Evolutionary conservation across 2,329 filamentous ascomycete genomes (phyloP).

Genomic region (Madurella mycetomatis): DNA sequence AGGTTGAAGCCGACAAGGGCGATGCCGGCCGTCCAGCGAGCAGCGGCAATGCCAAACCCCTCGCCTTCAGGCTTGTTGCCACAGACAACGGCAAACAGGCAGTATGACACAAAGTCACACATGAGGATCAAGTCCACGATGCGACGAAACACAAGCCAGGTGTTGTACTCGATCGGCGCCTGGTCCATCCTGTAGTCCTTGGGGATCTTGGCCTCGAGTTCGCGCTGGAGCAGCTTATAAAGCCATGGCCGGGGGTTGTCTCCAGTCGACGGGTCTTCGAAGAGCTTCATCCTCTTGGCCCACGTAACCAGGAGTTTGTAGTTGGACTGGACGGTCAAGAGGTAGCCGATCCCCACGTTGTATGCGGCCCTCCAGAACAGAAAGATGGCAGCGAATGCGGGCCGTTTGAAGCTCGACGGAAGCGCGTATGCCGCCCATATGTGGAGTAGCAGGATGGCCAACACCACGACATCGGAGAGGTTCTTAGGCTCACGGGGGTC

Average conservation of each 20-base stretch:
- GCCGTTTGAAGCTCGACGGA: constrained; percentile 64
- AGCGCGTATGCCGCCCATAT: constrained; percentile 70
- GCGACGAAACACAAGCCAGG: constrained; percentile 93
- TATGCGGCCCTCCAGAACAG: constrained; percentile 90
- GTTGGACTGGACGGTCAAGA: constrained; percentile 85
- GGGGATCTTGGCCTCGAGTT: constrained; percentile 92
- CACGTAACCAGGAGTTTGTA: constrained; percentile 80
- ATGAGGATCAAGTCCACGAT: constrained; percentile 96
- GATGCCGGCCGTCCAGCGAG: constrained; percentile 76
- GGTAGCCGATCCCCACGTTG: constrained; percentile 88
- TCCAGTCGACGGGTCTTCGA: constrained; percentile 76
- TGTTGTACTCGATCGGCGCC: constrained; percentile 97
- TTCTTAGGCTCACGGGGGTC: constrained; percentile 96
- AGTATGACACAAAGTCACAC: constrained; percentile 98
- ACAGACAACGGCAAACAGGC: constrained; percentile 89
- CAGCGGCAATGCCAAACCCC: constrained; percentile 59
- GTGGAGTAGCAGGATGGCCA: constrained; percentile 71
- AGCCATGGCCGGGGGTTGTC: constrained; percentile 78
- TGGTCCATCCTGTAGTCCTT: constrained; percentile 90
- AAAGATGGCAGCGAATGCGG: constrained; percentile 78
- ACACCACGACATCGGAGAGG: constrained; percentile 74
- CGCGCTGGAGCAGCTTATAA: constrained; percentile 77
- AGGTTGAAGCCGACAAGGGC: constrained; percentile 86
- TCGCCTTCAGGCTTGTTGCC: constrained; percentile 71
- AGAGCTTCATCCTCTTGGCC: constrained; percentile 81